phyloP scores from a whole-genome alignment of 768 basidiomycete genomes.

The Naganishia vaughanmartiniae region DNA sequence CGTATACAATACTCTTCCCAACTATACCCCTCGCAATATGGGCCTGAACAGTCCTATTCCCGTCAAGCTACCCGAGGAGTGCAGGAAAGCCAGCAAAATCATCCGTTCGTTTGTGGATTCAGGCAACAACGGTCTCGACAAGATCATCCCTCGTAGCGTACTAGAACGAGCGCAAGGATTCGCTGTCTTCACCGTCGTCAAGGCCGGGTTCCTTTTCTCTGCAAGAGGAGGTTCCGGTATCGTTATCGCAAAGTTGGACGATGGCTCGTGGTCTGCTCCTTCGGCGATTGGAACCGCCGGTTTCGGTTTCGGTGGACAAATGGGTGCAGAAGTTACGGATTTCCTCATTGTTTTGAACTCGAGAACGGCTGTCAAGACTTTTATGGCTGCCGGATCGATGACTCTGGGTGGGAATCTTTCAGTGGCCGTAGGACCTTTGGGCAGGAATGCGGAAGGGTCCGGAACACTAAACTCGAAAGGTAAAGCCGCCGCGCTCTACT shows the following conservation, averaged over 20 bases:
- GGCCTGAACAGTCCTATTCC: constrained; percentile 31
- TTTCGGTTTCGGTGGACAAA: constrained; percentile 72
- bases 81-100: constrained; percentile 80
- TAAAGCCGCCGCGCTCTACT: constrained; percentile 84
- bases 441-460: constrained; percentile 83
- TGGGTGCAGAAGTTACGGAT: constrained; percentile 69
- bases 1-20: too few species aligned
- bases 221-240: constrained; percentile 81
- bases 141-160: constrained; percentile 63
- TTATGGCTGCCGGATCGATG: constrained; percentile 91
- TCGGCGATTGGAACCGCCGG: constrained; percentile 93
- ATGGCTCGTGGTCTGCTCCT: constrained; percentile 90
- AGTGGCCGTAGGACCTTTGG: constrained; percentile 77
- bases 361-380: constrained; percentile 60
- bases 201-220: constrained; percentile 63
- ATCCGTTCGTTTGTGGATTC: constrained; percentile 80
- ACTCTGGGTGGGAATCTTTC: constrained; percentile 89
- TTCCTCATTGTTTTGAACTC: constrained; percentile 81
- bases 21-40: background rate
- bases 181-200: constrained; percentile 57
- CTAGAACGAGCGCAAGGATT: constrained; percentile 68
- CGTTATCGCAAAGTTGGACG: constrained; percentile 76
- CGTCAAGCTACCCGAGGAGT: constrained; percentile 68
- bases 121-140: constrained; percentile 78
- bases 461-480: constrained; percentile 80